Percentiles rank a stretch among this genome's conserved stretches.
phyloP scores from a whole-genome alignment of 257 asterid genomes.

The Solanum piurae region DNA sequence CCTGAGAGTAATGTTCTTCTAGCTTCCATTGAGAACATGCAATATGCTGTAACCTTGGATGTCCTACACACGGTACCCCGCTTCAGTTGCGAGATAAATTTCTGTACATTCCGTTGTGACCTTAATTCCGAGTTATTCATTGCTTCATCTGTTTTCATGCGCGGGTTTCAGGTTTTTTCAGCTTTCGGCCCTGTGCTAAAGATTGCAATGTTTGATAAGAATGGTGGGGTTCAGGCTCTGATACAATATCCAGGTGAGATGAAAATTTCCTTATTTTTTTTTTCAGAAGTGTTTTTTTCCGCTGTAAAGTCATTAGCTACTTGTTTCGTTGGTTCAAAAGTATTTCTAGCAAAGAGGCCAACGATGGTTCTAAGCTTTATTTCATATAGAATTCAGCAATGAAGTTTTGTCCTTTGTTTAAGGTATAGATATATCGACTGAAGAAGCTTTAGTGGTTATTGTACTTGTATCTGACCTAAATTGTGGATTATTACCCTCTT shows the following conservation, averaged over 20 bases:
- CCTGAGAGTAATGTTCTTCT: conserved; percentile 96
- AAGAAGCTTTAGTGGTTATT: neutral
- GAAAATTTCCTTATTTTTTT: neutral
- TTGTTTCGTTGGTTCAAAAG: neutral
- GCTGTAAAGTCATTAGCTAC: neutral
- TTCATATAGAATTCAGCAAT: neutral
- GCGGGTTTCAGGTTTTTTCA: conserved; percentile 47
- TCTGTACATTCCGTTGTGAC: neutral
- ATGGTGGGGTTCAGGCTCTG: conserved; percentile 84
- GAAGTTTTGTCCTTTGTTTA: neutral
- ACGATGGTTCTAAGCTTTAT: neutral
- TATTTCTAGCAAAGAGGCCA: neutral
- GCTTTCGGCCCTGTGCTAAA: conserved; percentile 75
- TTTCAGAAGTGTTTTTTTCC: neutral
- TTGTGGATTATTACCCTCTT: neutral
- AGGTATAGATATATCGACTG: neutral
- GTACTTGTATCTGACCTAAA: neutral
- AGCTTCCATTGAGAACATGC: conserved; percentile 98
- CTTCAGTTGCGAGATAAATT: conserved; percentile 7
- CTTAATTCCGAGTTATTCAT: neutral
- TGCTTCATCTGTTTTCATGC: neutral
- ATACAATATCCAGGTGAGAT: conserved; percentile 75
- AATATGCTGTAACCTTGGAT: conserved; percentile 90
- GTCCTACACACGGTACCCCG: conserved; percentile 62
- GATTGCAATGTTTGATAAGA: conserved; percentile 91